phyloP scores from a whole-genome alignment of 495 filamentous ascomycete species.

The Lepidopterella palustris region DNA sequence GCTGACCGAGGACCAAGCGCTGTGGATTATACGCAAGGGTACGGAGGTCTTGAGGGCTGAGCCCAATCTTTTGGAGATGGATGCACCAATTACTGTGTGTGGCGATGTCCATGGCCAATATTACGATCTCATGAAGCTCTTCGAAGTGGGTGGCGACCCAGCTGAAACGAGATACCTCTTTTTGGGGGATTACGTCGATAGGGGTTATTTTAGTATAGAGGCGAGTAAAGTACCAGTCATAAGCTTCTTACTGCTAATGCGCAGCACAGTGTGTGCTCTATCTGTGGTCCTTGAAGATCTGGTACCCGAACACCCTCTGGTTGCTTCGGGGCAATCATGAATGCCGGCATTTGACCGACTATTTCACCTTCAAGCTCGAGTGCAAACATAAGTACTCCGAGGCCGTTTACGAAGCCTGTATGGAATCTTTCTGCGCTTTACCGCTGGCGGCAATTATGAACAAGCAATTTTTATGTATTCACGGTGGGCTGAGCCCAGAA shows the following conservation, averaged over 20 bases:
- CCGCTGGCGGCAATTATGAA: constrained; percentile 98
- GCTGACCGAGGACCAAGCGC: constrained; percentile 90
- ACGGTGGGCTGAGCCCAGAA: constrained; percentile 92
- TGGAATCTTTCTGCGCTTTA: constrained; percentile 93
- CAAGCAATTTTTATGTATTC: constrained; percentile 98
- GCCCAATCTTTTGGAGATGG: constrained; percentile 97
- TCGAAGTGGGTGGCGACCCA: constrained; percentile 96
- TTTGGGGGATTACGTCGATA: constrained; percentile 94
- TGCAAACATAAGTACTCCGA: constrained; percentile 99
- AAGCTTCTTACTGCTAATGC: constrained; percentile 11
- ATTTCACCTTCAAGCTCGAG: constrained; percentile 99
- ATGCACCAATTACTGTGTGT: constrained; percentile 98
- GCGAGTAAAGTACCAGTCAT: constrained; percentile 36
- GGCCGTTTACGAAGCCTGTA: constrained; percentile 92
- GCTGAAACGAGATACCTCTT: constrained; percentile 95
- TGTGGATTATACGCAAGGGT: constrained; percentile 86
- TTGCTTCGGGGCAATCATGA: constrained; percentile 95
- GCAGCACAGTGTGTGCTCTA: constrained; percentile 75
- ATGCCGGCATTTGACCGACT: constrained; percentile 96
- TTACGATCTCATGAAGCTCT: constrained; percentile 98
- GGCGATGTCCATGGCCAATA: constrained; percentile 98
- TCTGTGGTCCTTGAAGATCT: constrained; percentile 97
- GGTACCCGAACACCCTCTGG: constrained; percentile 97
- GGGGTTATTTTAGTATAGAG: constrained; percentile 98
- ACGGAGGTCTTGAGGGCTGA: constrained; percentile 77